Evolutionary conservation across 257 asterid species (phyloP), one percentile per base, ranked within the genome.

Genomic region (Voacanga thouarsii): DNA sequence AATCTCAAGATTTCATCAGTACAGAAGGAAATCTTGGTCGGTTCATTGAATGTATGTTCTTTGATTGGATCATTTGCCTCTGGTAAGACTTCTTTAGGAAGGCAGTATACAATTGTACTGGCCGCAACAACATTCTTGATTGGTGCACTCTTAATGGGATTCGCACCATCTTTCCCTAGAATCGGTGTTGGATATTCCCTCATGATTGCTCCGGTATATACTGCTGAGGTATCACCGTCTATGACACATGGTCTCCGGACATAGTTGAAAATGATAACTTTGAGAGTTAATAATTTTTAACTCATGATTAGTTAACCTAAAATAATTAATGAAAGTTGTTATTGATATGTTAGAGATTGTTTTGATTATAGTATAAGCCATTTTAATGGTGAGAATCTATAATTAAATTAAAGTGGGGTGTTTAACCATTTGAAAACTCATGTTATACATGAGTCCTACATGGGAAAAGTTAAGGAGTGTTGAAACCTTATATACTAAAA

Each of bases 201-300:
- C 71, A 93, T 91, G 98, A 90, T 91, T 23, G 97, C 98, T 3
- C 98, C 98, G 12, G 89, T 93, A 5, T 93, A 93, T 87, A 87
- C 94, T 19, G 89, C 93, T 11, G 97, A 93, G 86, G 71, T 91
- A 37, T 93, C 98, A 12, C 96, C 97, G 28, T 84, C 92, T 57
- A 77, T 80, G 85, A 83, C 97, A 16, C 97, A 97, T 28, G 96
- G 98, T 51, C 84, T 93, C 78, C 89, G 91, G 44, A 80, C 98
- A 6, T n/a, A n/a, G n/a, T n/a, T n/a, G n/a, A n/a, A n/a, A n/a
- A n/a, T n/a, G n/a, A n/a, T n/a, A n/a, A n/a, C n/a, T n/a, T n/a
- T n/a, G n/a, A n/a, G n/a, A n/a, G n/a, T n/a, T n/a, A n/a, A n/a
- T n/a, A n/a, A n/a, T n/a, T n/a, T n/a, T n/a, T n/a, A n/a, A n/a